Conservation (phyloP, 495 filamentous ascomycete species). For the Mytilinidion resinicola region DNA sequence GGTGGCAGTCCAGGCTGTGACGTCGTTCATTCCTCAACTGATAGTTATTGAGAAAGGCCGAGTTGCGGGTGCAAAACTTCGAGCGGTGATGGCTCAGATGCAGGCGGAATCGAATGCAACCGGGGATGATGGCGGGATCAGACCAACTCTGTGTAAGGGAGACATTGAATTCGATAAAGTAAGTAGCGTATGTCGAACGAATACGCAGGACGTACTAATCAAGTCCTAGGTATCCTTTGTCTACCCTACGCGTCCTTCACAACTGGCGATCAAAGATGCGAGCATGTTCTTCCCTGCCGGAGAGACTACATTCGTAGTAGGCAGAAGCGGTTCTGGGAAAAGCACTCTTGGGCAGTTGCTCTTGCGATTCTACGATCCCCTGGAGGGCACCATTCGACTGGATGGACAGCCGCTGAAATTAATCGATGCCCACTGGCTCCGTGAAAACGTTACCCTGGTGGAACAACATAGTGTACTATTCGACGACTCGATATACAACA, state of each 20-base stretch:
- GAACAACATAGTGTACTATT: constrained; percentile 82
- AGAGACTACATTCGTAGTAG: constrained; percentile 75
- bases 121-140: neutral
- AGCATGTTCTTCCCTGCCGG: constrained; percentile 66
- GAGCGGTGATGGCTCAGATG: constrained; percentile 39
- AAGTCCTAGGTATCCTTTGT: constrained; percentile 64
- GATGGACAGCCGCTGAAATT: constrained; percentile 58
- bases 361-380: constrained; percentile 65
- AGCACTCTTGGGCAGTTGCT: constrained; percentile 81
- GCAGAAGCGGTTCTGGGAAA: constrained; percentile 86
- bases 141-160: constrained; percentile 38
- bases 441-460: constrained; percentile 71
- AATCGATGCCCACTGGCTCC: constrained; percentile 66
- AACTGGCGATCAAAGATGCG: constrained; percentile 52
- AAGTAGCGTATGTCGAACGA: neutral
- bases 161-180: constrained; percentile 67
- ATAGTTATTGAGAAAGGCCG: constrained; percentile 73
- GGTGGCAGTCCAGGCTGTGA: constrained; percentile 65
- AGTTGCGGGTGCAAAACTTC: constrained; percentile 59
- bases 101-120: constrained; percentile 32
- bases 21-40: constrained; percentile 66
- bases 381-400: constrained; percentile 58
- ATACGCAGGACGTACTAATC: neutral
- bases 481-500: constrained; percentile 70
- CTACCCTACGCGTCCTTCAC: constrained; percentile 69